Percentiles rank a stretch among this genome's conserved stretches.
Conservation (phyloP, 352 stramenopile genomes). For the Pythium biforme region DNA sequence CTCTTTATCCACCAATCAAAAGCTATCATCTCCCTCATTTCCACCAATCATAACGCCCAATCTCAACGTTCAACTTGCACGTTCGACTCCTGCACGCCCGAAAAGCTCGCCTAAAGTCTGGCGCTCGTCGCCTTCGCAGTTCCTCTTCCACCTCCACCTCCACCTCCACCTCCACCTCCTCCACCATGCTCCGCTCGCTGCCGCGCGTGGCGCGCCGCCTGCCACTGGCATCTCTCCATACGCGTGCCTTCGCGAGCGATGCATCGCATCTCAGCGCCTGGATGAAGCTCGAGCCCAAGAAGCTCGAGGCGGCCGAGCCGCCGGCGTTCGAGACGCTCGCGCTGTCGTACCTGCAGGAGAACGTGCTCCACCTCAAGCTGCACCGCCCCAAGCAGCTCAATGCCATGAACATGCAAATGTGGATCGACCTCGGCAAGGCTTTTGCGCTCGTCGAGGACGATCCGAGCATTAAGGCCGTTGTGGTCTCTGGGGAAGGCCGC, state of each 20-base stretch:
- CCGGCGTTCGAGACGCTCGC: constrained; percentile 57
- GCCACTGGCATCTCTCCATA: background rate
- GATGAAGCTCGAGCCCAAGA: constrained; percentile 47
- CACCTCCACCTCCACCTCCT: background rate
- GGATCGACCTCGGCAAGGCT: constrained; percentile 66
- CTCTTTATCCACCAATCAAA: background rate
- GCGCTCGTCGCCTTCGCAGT: too few relatives aligned
- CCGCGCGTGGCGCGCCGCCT: background rate
- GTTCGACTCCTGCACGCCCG: constrained; percentile 12
- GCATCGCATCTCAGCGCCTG: constrained; percentile 46
- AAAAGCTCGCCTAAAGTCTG: constrained; percentile 27
- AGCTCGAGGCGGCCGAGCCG: constrained; percentile 32
- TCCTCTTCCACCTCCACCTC: background rate
- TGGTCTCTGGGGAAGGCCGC: constrained; percentile 78
- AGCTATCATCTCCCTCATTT: background rate
- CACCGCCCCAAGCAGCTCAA: constrained; percentile 84
- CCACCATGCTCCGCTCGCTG: constrained; percentile 25
- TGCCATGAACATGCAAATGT: constrained; percentile 91
- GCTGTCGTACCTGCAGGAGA: constrained; percentile 33
- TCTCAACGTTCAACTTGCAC: constrained; percentile 19
- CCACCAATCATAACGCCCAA: background rate
- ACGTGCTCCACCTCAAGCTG: constrained; percentile 79
- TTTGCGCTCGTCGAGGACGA: constrained; percentile 72
- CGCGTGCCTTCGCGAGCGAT: constrained; percentile 37
- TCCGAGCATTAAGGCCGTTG: constrained; percentile 63